These are phyloP conservation scores for Pseudocercospora macadamiae DNA, from an alignment of 2,329 filamentous ascomycete species.

Conservation along the genomic window DNA sequence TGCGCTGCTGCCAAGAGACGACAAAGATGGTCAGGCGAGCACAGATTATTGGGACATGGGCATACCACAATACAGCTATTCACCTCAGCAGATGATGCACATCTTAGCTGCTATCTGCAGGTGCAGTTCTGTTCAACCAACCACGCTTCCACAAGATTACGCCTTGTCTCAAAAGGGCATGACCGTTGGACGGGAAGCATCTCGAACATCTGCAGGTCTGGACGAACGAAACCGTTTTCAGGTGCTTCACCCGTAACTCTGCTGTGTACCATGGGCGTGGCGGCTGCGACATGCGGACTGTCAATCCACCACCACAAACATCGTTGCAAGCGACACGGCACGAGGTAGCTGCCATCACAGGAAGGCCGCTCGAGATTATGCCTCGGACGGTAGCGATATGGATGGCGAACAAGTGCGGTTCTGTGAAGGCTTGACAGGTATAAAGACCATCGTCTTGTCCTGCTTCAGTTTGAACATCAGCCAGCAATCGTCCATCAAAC, in stretches of 20 bases:
- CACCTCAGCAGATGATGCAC: slow-evolving; percentile 10
- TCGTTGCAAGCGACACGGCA: slow-evolving; percentile 12
- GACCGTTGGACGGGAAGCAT: slow-evolving; percentile 2
- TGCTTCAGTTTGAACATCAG: slow-evolving; percentile 5
- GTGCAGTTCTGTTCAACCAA: slow-evolving; percentile 1
- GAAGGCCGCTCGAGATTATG: not conserved
- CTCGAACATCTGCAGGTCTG: slow-evolving; percentile 6
- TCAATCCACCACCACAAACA: slow-evolving; percentile 1
- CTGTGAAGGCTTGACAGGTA: slow-evolving; percentile 4
- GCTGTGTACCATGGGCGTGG: not conserved
- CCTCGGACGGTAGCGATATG: not conserved
- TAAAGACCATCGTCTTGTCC: slow-evolving; percentile 9
- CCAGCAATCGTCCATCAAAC: slow-evolving; percentile 4
- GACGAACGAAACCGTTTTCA: slow-evolving; percentile 11
- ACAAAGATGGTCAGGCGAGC: slow-evolving; percentile 9
- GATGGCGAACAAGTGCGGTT: not conserved
- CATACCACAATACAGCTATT: not conserved
- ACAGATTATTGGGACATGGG: slow-evolving; percentile 2
- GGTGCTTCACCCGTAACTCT: slow-evolving; percentile 12
- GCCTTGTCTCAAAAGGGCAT: slow-evolving; percentile 6
- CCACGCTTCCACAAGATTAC: not conserved
- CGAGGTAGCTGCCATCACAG: slow-evolving; percentile 6
- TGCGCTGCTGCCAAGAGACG: slow-evolving; percentile 10
- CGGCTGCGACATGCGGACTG: slow-evolving; percentile 12
- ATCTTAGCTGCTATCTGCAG: slow-evolving; percentile 3